These are phyloP conservation scores for Backusella luteola DNA, from an alignment of 192 early-diverging fungal genomes.

Conservation along the genomic window DNA sequence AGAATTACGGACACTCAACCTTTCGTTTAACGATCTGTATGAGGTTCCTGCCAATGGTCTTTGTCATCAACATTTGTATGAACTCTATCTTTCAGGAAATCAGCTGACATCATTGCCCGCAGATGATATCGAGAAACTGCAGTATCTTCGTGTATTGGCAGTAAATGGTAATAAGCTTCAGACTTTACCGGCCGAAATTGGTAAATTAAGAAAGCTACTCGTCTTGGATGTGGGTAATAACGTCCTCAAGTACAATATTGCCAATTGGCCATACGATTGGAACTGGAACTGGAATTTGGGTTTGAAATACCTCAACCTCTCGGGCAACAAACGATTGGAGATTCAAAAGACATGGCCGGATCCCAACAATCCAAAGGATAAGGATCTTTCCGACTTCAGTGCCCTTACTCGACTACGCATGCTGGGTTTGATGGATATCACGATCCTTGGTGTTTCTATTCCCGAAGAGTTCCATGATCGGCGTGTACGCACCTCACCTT, in stretches of 20 bases:
- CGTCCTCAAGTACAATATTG: conserved; percentile 87
- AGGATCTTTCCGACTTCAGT: conserved; percentile 75
- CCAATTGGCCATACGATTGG: conserved; percentile 96
- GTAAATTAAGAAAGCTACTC: conserved; percentile 74
- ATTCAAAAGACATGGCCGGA: conserved; percentile 72
- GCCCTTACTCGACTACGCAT: conserved; percentile 75
- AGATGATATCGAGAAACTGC: conserved; percentile 78
- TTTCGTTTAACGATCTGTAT: conserved; percentile 79
- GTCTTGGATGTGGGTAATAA: conserved; percentile 89
- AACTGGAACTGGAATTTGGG: conserved; percentile 96
- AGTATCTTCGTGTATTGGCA: conserved; percentile 68
- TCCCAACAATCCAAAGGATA: conserved; percentile 33
- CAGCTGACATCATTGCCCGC: conserved; percentile 79
- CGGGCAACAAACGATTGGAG: conserved; percentile 86
- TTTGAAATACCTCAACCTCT: conserved; percentile 86
- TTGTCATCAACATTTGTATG: conserved; percentile 67
- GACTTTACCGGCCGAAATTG: conserved; percentile 88
- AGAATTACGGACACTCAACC: conserved; percentile 75
- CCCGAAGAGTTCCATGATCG: conserved; percentile 83
- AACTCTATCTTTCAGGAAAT: conserved; percentile 84
- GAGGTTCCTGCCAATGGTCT: conserved; percentile 80
- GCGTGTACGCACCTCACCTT: conserved; percentile 80
- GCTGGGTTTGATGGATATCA: conserved; percentile 90
- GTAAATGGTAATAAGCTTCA: conserved; percentile 90
- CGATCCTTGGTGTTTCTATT: conserved; percentile 69